Percentiles rank a stretch among this genome's conserved stretches.
These are phyloP conservation scores for Setaria viridis DNA, from an alignment of 202 grass and related monocot species.

Conservation along the genomic window DNA sequence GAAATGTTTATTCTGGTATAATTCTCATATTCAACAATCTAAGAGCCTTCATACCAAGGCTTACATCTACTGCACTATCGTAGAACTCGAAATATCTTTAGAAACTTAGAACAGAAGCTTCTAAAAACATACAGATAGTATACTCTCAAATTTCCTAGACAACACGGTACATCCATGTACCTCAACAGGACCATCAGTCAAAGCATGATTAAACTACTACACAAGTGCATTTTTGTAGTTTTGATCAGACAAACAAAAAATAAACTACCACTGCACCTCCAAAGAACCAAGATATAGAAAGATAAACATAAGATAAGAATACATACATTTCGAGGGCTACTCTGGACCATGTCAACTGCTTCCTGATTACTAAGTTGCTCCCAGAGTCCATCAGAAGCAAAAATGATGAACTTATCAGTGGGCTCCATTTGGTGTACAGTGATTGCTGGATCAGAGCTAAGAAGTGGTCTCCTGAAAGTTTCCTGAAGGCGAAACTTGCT, in stretches of 20 bases:
- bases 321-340: constrained; percentile 77
- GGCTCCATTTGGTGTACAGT: constrained; percentile 67
- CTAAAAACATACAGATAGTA: constrained; percentile 8
- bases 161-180: constrained; percentile 10
- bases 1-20: constrained; percentile 8
- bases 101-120: not conserved
- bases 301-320: constrained; percentile 53
- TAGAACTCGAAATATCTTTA: constrained; percentile 17
- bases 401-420: constrained; percentile 90
- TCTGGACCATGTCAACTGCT: constrained; percentile 84
- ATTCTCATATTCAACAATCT: not conserved
- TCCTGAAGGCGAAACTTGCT: constrained; percentile 73
- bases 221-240: not conserved
- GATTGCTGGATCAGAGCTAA: constrained; percentile 90
- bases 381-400: constrained; percentile 98
- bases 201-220: constrained; percentile 26
- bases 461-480: constrained; percentile 71
- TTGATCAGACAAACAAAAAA: constrained; percentile 14
- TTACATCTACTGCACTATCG: not conserved
- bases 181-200: constrained; percentile 1
- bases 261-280: constrained; percentile 9
- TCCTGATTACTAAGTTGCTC: constrained; percentile 95
- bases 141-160: constrained; percentile 19
- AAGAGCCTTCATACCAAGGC: constrained; percentile 2
- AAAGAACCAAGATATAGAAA: constrained; percentile 43